phyloP scores from a whole-genome alignment of 176 grass and related monocot species.

The Oryza rufipogon region DNA sequence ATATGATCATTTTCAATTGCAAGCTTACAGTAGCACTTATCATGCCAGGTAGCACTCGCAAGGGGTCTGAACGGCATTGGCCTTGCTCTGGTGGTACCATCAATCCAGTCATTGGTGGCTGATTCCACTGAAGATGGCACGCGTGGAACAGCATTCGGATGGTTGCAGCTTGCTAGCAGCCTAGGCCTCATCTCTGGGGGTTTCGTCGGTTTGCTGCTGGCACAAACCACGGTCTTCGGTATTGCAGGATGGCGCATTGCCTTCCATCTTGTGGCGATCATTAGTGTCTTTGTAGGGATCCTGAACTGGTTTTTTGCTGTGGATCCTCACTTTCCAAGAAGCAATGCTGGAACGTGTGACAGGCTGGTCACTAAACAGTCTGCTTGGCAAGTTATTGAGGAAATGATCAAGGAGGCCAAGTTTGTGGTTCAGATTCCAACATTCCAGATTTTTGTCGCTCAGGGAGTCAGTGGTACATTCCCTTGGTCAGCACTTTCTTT shows the following conservation, averaged over 20 bases:
- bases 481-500: constrained; percentile 77
- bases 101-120: constrained; percentile 83
- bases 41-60: constrained; percentile 69
- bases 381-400: constrained; percentile 36
- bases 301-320: constrained; percentile 55
- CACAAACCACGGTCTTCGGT: constrained; percentile 73
- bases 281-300: constrained; percentile 62
- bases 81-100: constrained; percentile 73
- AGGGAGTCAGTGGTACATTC: constrained; percentile 76
- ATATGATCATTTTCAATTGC: neutral
- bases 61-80: constrained; percentile 84
- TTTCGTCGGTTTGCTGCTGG: constrained; percentile 61
- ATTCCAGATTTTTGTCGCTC: constrained; percentile 75
- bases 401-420: constrained; percentile 63
- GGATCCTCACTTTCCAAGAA: constrained; percentile 51
- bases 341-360: neutral
- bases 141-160: constrained; percentile 79
- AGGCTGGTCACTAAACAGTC: neutral
- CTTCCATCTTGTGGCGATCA: constrained; percentile 68
- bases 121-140: constrained; percentile 77
- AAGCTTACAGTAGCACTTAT: neutral
- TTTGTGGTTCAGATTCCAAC: constrained; percentile 57
- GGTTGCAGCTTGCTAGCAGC: constrained; percentile 71
- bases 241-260: constrained; percentile 82
- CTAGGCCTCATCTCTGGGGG: constrained; percentile 73